These are phyloP conservation scores for Populus alba DNA, from an alignment of 345 rosid genomes.

Conservation along the genomic window DNA sequence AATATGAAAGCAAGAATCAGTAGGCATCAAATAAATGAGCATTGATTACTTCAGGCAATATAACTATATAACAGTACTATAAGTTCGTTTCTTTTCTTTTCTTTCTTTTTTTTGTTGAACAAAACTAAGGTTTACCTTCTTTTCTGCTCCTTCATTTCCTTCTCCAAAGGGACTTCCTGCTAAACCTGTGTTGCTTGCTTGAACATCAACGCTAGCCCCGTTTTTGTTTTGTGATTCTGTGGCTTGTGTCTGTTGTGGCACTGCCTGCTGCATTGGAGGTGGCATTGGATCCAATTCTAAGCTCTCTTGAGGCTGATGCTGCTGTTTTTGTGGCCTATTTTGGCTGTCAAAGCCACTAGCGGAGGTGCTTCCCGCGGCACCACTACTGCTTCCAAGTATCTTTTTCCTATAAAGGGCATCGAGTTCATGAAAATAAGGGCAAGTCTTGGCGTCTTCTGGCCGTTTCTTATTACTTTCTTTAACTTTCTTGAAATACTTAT, in stretches of 20 bases:
- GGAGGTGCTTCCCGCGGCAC: neutral
- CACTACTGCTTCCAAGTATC: slow-evolving; percentile 22
- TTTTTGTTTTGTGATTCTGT: slow-evolving; percentile 18
- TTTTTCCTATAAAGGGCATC: slow-evolving; percentile 19
- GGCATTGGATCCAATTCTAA: slow-evolving; percentile 18
- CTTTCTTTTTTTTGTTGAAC: neutral
- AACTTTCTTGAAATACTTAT: slow-evolving; percentile 27
- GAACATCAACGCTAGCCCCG: slow-evolving; percentile 14
- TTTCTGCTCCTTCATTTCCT: slow-evolving; percentile 34
- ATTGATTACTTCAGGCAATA: neutral
- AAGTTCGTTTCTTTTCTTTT: neutral
- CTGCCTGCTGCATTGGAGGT: slow-evolving; percentile 23
- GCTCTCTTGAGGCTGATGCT: slow-evolving; percentile 18
- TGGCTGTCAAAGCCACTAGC: slow-evolving; percentile 21
- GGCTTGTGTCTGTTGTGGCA: slow-evolving; percentile 9
- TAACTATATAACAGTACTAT: neutral
- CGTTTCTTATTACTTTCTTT: slow-evolving; percentile 23
- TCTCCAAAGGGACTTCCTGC: slow-evolving; percentile 27
- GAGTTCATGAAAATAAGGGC: slow-evolving; percentile 26
- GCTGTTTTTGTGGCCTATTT: slow-evolving; percentile 6
- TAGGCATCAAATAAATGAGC: slow-evolving; percentile 3
- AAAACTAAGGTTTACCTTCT: slow-evolving; percentile 42
- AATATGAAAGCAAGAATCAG: slow-evolving; percentile 46
- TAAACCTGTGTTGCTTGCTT: slow-evolving; percentile 9
- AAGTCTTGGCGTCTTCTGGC: slow-evolving; percentile 25